A percentile compares a stretch with the other conserved stretches of the same genome.
Evolutionary conservation across 345 rosid species (phyloP).

Genomic region (Salix exigua): DNA sequence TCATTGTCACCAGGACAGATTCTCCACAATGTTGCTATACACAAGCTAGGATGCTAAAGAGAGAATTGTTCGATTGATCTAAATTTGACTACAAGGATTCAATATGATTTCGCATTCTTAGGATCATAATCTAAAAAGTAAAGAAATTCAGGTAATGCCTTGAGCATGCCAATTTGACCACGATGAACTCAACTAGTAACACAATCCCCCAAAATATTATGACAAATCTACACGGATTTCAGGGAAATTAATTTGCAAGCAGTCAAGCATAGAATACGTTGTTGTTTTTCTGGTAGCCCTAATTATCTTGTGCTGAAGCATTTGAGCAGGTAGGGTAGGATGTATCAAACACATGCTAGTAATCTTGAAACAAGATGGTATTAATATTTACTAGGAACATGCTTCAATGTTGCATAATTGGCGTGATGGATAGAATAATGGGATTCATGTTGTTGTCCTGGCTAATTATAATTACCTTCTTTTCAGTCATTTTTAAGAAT

Average conservation of each 20-base stretch:
- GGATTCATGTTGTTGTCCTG: conserved; percentile 38
- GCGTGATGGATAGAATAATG: conserved; percentile 17
- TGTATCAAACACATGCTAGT: conserved; percentile 35
- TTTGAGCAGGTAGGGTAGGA: conserved; percentile 36
- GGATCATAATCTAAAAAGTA: neutral
- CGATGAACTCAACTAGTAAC: neutral
- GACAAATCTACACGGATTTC: neutral
- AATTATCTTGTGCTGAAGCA: neutral
- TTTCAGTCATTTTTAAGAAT: neutral
- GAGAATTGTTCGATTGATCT: neutral
- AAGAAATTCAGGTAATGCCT: neutral
- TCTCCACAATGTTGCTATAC: neutral
- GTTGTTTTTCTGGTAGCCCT: neutral
- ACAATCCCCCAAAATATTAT: neutral
- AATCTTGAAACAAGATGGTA: conserved; percentile 7
- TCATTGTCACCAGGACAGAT: conserved; percentile 5
- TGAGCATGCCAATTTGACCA: neutral
- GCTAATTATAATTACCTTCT: neutral
- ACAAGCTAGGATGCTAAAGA: neutral
- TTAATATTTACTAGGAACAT: conserved; percentile 7
- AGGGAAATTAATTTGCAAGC: neutral
- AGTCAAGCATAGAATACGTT: neutral
- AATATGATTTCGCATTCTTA: neutral
- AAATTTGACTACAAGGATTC: neutral
- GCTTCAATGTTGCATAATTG: conserved; percentile 17